Evolutionary conservation across 768 basidiomycete species (phyloP).

Genomic region (Russula sp.): DNA sequence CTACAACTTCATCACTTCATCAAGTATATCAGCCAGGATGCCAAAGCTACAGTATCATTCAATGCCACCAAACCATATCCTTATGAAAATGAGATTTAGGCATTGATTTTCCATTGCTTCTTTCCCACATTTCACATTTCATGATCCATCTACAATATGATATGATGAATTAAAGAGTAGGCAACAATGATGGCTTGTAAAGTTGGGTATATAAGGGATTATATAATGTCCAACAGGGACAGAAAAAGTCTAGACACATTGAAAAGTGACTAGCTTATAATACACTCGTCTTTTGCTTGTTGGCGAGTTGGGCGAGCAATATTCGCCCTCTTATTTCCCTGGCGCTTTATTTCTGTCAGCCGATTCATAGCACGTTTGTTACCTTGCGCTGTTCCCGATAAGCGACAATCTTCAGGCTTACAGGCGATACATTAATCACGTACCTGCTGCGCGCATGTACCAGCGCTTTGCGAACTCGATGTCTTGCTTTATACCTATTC

Average conservation of each 20-base stretch:
- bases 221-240: background rate
- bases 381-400: conserved; percentile 66
- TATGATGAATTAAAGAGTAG: background rate
- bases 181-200: background rate
- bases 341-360: conserved; percentile 90
- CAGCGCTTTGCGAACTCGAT: conserved; percentile 93
- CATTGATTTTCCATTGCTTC: background rate
- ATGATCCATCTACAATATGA: background rate
- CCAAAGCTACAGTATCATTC: too few species aligned
- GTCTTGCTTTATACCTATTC: conserved; percentile 96
- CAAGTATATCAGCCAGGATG: too few species aligned
- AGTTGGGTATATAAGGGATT: background rate
- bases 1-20: too few species aligned
- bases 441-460: conserved; percentile 99
- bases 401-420: background rate
- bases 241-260: background rate
- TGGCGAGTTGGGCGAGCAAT: conserved; percentile 84
- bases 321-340: conserved; percentile 71
- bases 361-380: conserved; percentile 97
- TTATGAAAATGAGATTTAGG: too few species aligned
- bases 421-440: conserved; percentile 16
- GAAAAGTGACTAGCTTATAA: conserved; percentile 42
- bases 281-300: conserved; percentile 90
- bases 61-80: too few species aligned
- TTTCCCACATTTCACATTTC: background rate